Percentiles rank a stretch among this genome's conserved stretches.
Evolutionary conservation across 1,139 yeast genomes (phyloP).

Genomic region (Magnusiomyces tetraspermus): DNA sequence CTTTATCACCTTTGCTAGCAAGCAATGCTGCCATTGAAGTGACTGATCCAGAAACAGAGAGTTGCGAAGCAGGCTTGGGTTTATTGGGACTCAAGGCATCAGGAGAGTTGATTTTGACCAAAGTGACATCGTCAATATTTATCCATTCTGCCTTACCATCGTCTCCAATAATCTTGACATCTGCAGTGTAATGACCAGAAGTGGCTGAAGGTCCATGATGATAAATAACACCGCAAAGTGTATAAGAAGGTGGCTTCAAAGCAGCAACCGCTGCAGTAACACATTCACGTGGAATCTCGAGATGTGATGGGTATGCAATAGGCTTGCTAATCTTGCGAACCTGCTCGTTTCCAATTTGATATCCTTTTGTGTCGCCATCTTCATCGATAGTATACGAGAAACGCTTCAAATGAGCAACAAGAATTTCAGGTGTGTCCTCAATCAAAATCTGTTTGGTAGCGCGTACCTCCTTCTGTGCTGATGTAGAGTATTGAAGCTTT

Average conservation of each 20-base stretch:
- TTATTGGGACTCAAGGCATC: neutral
- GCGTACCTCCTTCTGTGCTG: slow-evolving; percentile 46
- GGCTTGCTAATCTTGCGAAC: slow-evolving; percentile 36
- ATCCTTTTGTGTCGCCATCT: neutral
- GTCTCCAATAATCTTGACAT: slow-evolving; percentile 43
- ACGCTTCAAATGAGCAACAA: slow-evolving; percentile 78
- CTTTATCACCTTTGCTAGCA: neutral
- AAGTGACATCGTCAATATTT: slow-evolving; percentile 74
- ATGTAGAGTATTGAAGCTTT: slow-evolving; percentile 47
- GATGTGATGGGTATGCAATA: slow-evolving; percentile 27
- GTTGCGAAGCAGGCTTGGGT: neutral
- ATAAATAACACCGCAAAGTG: slow-evolving; percentile 77
- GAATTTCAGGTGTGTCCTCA: slow-evolving; percentile 67
- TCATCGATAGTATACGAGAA: slow-evolving; percentile 56
- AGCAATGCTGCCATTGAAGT: neutral
- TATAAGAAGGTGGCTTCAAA: slow-evolving; percentile 35
- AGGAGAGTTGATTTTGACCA: slow-evolving; percentile 22
- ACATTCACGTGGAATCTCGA: slow-evolving; percentile 31
- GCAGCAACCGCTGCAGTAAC: slow-evolving; percentile 17
- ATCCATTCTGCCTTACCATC: slow-evolving; percentile 46
- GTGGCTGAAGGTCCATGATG: slow-evolving; percentile 91
- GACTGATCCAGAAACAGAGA: neutral
- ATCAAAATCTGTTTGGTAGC: slow-evolving; percentile 84
- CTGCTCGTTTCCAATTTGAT: neutral
- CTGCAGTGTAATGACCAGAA: slow-evolving; percentile 94